These are phyloP conservation scores for Botryotinia convoluta DNA, from an alignment of 2,329 filamentous ascomycete species.

Conservation along the genomic window DNA sequence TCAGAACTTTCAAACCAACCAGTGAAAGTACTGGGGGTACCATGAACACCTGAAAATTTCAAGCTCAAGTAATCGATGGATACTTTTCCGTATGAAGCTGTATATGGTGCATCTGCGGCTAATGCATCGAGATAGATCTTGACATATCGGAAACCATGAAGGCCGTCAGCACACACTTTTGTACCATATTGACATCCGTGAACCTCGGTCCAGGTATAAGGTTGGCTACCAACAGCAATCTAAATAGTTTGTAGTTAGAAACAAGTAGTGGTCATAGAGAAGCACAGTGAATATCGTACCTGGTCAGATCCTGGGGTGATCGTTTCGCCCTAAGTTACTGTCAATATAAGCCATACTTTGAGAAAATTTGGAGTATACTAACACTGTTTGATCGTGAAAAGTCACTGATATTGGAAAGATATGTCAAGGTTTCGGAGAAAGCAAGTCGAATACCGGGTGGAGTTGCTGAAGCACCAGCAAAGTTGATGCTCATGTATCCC, in stretches of 20 bases:
- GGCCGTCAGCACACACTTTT: constrained; percentile 50
- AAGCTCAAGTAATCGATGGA: constrained; percentile 45
- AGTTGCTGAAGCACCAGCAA: constrained; percentile 39
- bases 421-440: constrained; percentile 50
- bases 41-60: constrained; percentile 46
- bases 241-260: constrained; percentile 30
- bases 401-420: constrained; percentile 46
- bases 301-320: constrained; percentile 50
- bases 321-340: constrained; percentile 34
- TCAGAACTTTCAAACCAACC: constrained; percentile 55
- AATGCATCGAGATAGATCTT: constrained; percentile 49
- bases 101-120: constrained; percentile 45
- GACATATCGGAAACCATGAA: constrained; percentile 54
- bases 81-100: constrained; percentile 44
- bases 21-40: constrained; percentile 48
- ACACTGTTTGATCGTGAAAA: constrained; percentile 50
- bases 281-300: constrained; percentile 30
- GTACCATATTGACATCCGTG: constrained; percentile 45
- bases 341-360: constrained; percentile 16
- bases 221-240: constrained; percentile 45
- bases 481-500: constrained; percentile 45
- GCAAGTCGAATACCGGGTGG: constrained; percentile 45
- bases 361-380: constrained; percentile 17
- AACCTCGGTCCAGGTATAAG: constrained; percentile 47
- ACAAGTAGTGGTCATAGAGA: neutral